Evolutionary conservation across 495 filamentous ascomycete genomes (phyloP).

Genomic region (Hypoxylon lenormandii): DNA sequence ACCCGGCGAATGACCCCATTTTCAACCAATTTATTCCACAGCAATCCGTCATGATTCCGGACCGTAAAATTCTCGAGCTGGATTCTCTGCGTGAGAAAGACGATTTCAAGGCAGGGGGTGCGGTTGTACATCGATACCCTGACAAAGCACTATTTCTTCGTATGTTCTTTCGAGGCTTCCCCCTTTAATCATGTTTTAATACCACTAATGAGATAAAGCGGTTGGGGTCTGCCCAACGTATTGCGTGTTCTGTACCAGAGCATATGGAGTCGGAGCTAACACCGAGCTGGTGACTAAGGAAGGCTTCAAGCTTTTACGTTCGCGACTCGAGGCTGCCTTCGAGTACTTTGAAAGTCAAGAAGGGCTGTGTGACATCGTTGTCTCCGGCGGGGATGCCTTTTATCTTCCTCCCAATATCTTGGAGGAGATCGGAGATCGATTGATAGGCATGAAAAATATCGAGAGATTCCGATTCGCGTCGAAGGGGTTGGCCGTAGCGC

Average conservation of each 20-base stretch:
- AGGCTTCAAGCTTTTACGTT: slow-evolving; percentile 55
- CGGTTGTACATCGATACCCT: slow-evolving; percentile 68
- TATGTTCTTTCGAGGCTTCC: slow-evolving; percentile 46
- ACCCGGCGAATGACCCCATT: slow-evolving; percentile 67
- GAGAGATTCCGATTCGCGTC: slow-evolving; percentile 68
- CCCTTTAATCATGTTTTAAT: slow-evolving; percentile 6
- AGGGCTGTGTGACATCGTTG: slow-evolving; percentile 64
- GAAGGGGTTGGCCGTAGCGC: slow-evolving; percentile 68
- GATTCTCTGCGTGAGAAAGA: slow-evolving; percentile 64
- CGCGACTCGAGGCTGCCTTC: slow-evolving; percentile 62
- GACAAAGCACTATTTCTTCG: slow-evolving; percentile 71
- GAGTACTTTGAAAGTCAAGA: slow-evolving; percentile 64
- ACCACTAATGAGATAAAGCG: slow-evolving; percentile 52
- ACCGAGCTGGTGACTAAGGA: slow-evolving; percentile 65
- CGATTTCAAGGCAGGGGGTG: slow-evolving; percentile 61
- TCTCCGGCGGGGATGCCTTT: slow-evolving; percentile 70
- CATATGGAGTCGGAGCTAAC: slow-evolving; percentile 65
- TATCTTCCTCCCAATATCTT: slow-evolving; percentile 57
- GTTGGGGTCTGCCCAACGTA: slow-evolving; percentile 69
- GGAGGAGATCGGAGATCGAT: slow-evolving; percentile 54
- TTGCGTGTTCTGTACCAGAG: slow-evolving; percentile 70
- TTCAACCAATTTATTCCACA: slow-evolving; percentile 67
- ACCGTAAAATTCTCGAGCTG: slow-evolving; percentile 59
- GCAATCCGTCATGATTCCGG: slow-evolving; percentile 60
- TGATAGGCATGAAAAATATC: slow-evolving; percentile 57